Percentiles rank a stretch among this genome's conserved stretches.
Evolutionary conservation across 2,329 filamentous ascomycete species (phyloP).

Genomic region (Diplodia scrobiculata): DNA sequence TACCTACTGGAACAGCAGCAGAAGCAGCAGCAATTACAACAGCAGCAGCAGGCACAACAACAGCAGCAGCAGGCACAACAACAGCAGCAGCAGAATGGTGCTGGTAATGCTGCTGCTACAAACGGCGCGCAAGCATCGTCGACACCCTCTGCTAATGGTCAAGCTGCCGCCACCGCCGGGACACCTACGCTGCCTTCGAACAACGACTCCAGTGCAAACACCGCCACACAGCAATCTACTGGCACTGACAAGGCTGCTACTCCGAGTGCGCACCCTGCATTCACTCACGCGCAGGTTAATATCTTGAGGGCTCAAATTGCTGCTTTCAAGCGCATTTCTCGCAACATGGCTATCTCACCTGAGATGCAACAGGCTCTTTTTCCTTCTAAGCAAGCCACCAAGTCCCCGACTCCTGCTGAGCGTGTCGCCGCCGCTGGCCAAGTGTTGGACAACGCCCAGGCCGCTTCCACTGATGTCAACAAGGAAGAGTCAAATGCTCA

Average conservation of each 20-base stretch:
- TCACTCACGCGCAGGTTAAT: constrained; percentile 76
- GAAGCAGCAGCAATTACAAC: constrained; percentile 52
- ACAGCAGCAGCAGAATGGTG: constrained; percentile 52
- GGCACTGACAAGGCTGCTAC: constrained; percentile 45
- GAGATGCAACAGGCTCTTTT: constrained; percentile 83
- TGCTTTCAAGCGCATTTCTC: constrained; percentile 86
- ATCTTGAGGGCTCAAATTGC: constrained; percentile 82
- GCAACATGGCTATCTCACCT: constrained; percentile 78
- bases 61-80: constrained; percentile 50
- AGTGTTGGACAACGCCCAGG: constrained; percentile 55
- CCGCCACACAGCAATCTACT: constrained; percentile 38
- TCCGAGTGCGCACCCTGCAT: constrained; percentile 43
- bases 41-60: constrained; percentile 52
- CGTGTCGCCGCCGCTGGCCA: constrained; percentile 51
- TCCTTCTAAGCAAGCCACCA: constrained; percentile 66
- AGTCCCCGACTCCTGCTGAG: constrained; percentile 44
- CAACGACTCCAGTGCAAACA: constrained; percentile 36
- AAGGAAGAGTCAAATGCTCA: constrained; percentile 38
- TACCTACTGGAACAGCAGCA: constrained; percentile 52
- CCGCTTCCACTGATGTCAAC: constrained; percentile 45
- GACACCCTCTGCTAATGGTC: constrained; percentile 35
- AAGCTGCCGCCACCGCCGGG: constrained; percentile 34
- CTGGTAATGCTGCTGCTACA: constrained; percentile 36
- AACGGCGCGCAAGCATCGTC: constrained; percentile 52
- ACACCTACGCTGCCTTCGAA: constrained; percentile 33